phyloP scores from a whole-genome alignment of 2,329 filamentous ascomycete species.

The Tolypocladium tropicale region DNA sequence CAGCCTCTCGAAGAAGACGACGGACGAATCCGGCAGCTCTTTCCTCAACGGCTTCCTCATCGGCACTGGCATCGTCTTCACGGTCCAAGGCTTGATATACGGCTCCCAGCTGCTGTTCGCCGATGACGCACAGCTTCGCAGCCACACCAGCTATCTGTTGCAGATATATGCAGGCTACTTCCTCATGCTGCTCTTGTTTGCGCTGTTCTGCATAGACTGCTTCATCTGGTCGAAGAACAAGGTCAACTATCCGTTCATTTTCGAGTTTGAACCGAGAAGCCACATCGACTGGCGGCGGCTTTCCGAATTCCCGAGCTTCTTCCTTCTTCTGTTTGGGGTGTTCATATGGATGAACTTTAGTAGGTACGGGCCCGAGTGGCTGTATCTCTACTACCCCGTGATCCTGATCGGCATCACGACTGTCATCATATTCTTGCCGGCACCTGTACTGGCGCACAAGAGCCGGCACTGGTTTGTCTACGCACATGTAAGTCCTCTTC shows the following conservation, averaged over 20 bases:
- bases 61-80: constrained; percentile 56
- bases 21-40: constrained; percentile 45
- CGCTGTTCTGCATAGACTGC: constrained; percentile 79
- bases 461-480: constrained; percentile 81
- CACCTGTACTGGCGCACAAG: constrained; percentile 61
- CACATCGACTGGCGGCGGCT: constrained; percentile 85
- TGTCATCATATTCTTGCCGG: constrained; percentile 64
- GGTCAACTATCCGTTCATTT: constrained; percentile 94
- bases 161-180: constrained; percentile 95
- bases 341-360: constrained; percentile 87
- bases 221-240: constrained; percentile 73
- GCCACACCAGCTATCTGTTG: constrained; percentile 57
- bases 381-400: constrained; percentile 83
- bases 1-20: constrained; percentile 50
- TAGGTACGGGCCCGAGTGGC: constrained; percentile 48
- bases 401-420: constrained; percentile 62
- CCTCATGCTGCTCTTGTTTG: constrained; percentile 67
- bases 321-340: constrained; percentile 67
- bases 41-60: constrained; percentile 57
- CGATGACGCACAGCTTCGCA: constrained; percentile 33
- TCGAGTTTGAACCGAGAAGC: constrained; percentile 85
- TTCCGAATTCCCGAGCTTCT: constrained; percentile 76
- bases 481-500: constrained; percentile 59
- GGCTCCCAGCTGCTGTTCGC: constrained; percentile 43
- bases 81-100: constrained; percentile 54